Conservation (phyloP, 352 stramenopile genomes). For the Pythium grandisporangium region DNA sequence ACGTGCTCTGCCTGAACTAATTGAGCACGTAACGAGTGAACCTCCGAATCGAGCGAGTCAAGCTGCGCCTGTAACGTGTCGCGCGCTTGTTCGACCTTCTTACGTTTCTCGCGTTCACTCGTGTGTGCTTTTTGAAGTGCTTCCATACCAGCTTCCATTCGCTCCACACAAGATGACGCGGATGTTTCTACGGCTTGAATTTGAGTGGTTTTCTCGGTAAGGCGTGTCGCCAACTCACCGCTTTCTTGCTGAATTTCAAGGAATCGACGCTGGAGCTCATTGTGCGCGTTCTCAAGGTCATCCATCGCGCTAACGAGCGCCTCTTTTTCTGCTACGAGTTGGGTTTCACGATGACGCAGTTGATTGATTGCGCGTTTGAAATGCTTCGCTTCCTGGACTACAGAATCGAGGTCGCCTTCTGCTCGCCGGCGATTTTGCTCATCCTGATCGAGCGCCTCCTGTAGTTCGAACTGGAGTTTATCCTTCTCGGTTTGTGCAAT, state of each 20-base stretch:
- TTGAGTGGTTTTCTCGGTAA: constrained; percentile 28
- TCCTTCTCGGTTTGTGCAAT: constrained; percentile 20
- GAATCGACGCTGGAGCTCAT: constrained; percentile 20
- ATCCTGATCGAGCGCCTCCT: constrained; percentile 22
- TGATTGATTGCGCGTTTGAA: constrained; percentile 42
- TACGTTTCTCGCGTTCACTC: constrained; percentile 36
- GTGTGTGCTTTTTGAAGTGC: constrained; percentile 25
- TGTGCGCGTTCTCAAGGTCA: constrained; percentile 20
- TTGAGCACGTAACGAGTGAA: constrained; percentile 19
- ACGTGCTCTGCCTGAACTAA: constrained; percentile 25
- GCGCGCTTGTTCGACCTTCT: constrained; percentile 27
- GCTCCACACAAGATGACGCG: constrained; percentile 34
- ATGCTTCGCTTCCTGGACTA: constrained; percentile 27
- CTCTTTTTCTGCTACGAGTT: constrained; percentile 22
- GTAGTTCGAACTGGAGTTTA: constrained; percentile 24
- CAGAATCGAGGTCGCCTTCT: constrained; percentile 25
- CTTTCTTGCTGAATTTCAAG: constrained; percentile 23
- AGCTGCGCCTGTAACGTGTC: constrained; percentile 26
- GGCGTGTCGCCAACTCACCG: constrained; percentile 13
- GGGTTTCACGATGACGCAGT: constrained; percentile 22
- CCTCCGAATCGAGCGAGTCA: constrained; percentile 19
- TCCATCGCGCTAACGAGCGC: constrained; percentile 24
- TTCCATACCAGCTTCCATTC: constrained; percentile 23
- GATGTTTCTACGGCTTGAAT: constrained; percentile 32
- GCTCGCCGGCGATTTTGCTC: constrained; percentile 21